phyloP scores from a whole-genome alignment of 1,284 basidiomycete species.

The Takashimella tepidaria region DNA sequence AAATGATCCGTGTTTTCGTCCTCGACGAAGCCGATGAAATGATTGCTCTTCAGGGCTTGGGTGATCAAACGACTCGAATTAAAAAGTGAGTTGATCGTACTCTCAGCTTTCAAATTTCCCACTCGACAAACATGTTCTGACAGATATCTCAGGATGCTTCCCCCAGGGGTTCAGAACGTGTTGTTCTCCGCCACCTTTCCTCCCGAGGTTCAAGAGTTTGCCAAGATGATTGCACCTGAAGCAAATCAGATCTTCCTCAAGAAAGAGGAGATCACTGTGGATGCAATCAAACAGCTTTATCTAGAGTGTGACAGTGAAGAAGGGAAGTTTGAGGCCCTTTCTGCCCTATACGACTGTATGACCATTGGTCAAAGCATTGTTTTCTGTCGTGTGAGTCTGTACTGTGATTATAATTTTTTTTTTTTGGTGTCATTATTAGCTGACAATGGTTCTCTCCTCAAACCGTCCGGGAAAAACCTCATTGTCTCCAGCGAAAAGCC shows the following conservation, averaged over 20 bases:
- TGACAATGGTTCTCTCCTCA: too few species aligned
- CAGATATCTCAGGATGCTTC: conserved; percentile 43
- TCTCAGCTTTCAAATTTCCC: too few species aligned
- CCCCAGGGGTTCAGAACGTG: conserved; percentile 67
- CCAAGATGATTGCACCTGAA: conserved; percentile 82
- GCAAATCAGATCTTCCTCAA: conserved; percentile 96
- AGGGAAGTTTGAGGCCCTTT: conserved; percentile 93
- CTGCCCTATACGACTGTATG: conserved; percentile 81
- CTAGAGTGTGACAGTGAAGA: conserved; percentile 87
- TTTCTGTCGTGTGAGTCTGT: conserved; percentile 85
- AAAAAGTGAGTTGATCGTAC: conserved; percentile 74
- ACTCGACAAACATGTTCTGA: conserved; percentile 12
- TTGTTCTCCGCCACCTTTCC: conserved; percentile 99
- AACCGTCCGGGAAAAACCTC: too few species aligned
- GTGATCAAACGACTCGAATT: conserved; percentile 92
- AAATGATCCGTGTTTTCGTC: conserved; percentile 85
- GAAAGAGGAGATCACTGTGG: conserved; percentile 89
- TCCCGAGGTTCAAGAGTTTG: conserved; percentile 83
- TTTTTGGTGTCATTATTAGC: too few species aligned
- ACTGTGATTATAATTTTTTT: conserved; percentile 54
- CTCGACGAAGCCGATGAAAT: conserved; percentile 99
- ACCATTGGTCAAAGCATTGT: conserved; percentile 97
- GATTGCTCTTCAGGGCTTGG: conserved; percentile 91
- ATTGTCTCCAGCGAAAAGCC: conserved; percentile 75
- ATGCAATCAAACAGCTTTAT: conserved; percentile 96